These are phyloP conservation scores for Saccharomyces pastorianus DNA, from an alignment of 1,139 yeast species.

Conservation along the genomic window DNA sequence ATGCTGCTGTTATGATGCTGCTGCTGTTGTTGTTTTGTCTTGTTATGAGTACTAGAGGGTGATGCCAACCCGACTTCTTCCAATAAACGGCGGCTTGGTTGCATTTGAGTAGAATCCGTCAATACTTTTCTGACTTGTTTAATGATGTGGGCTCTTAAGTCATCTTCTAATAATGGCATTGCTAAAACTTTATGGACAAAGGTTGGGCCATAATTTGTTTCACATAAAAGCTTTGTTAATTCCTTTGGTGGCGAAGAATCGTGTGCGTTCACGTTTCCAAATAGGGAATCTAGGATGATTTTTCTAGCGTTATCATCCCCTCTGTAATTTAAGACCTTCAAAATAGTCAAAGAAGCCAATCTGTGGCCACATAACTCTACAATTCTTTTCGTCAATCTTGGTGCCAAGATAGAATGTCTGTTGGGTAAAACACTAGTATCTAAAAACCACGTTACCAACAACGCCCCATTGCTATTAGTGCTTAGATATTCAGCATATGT, in stretches of 20 bases:
- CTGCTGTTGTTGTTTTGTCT: constrained; percentile 4
- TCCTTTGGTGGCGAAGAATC: constrained; percentile 30
- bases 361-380: constrained; percentile 71
- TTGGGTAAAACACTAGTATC: constrained; percentile 71
- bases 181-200: constrained; percentile 73
- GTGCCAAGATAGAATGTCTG: constrained; percentile 48
- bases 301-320: constrained; percentile 57
- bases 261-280: constrained; percentile 38
- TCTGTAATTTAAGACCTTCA: constrained; percentile 69
- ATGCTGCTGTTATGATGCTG: constrained; percentile 24
- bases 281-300: constrained; percentile 53
- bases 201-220: constrained; percentile 69
- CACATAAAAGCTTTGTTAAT: constrained; percentile 48
- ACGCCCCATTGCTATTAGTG: constrained; percentile 78
- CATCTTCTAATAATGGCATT: constrained; percentile 50
- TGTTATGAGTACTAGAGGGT: constrained; percentile 2
- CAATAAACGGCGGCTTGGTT: constrained; percentile 77
- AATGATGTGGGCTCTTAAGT: constrained; percentile 50
- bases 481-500: constrained; percentile 74
- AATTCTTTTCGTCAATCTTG: constrained; percentile 54
- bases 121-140: constrained; percentile 56
- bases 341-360: constrained; percentile 73
- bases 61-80: constrained; percentile 76
- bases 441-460: constrained; percentile 86
- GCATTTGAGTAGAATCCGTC: constrained; percentile 51